Base-by-base conservation (phyloP, 2,329 filamentous ascomycete genomes). In the Chalara sp. region DNA sequence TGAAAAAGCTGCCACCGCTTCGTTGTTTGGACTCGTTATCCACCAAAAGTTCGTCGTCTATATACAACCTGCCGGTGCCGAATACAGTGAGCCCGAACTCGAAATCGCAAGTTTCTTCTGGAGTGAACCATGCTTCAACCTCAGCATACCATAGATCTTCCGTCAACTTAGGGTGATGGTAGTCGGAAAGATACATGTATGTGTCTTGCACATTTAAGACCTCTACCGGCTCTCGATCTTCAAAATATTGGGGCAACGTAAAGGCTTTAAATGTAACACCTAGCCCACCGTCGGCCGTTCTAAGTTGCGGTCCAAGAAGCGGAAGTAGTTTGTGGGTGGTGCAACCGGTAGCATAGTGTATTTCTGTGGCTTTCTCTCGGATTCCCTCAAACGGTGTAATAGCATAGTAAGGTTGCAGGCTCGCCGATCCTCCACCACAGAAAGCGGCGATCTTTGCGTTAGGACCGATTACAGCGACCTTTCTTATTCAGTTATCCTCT, bases 341-440 rank as follows among this genome's bases (percentile, higher is more conserved):
- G 32, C 76, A 76, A 5, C 83, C 83, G 41, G 83, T 74, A 2
- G 76, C 71, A 62, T 80, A 84, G 33, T 61, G 65, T 0, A 75
- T 71, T 3, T 67, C 64, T 4, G 58, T 59, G 1, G 76, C 65
- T 61, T 78, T 77, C 32, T 70, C 71, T 32, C 73, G 75, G 59
- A 89, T 86, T 10, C 84, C 85, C 49, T 86, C 82, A 21, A 84
- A 80, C 2, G 86, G 86, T 0, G 81, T 87, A 29, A 88, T 74
- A 43, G 84, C 83, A 53, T 83, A 81, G 69, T 86, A 86, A 3
- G 76, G 70, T 6, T 67, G 65, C 35, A 81, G 65, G 1, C 78
- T 75, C 1, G 83, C 83, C 4, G 80, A 84, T 28, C 83, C 83
- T 53, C 83, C 83, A 30, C 83, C 83, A 59, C 82, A 76, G 55